Conservation (phyloP, 2,329 filamentous ascomycete species). For the Microdochium paspali region DNA sequence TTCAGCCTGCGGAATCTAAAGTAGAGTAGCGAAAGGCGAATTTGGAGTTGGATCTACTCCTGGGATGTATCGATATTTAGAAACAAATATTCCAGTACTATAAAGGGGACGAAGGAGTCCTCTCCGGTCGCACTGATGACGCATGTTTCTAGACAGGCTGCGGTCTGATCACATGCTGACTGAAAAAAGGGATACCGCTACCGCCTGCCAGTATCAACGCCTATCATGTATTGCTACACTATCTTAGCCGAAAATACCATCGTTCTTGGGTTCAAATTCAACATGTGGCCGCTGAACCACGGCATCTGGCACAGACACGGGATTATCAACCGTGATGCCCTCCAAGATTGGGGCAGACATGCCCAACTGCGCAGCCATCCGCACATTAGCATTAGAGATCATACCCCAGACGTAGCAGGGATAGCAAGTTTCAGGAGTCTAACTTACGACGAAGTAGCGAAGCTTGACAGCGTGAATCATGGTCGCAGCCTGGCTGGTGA, state of each 20-base stretch:
- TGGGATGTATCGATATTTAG: too few relatives aligned
- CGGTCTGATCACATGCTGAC: too few relatives aligned
- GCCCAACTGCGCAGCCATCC: conserved; percentile 1
- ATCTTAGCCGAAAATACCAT: conserved; percentile 7
- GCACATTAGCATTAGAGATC: background rate
- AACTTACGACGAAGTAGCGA: conserved; percentile 7
- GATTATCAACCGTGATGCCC: conserved; percentile 3
- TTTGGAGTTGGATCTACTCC: too few relatives aligned
- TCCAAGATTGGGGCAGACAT: conserved; percentile 4
- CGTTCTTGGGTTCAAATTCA: conserved; percentile 7
- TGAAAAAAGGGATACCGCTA: too few relatives aligned
- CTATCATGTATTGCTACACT: too few relatives aligned
- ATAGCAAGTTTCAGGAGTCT: background rate
- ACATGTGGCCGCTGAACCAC: conserved; percentile 6
- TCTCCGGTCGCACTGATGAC: too few relatives aligned
- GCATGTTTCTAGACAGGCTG: too few relatives aligned
- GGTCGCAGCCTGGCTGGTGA: conserved; percentile 4
- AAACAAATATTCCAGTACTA: too few relatives aligned
- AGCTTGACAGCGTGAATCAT: conserved; percentile 8
- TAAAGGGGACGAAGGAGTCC: too few relatives aligned
- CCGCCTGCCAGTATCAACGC: too few relatives aligned
- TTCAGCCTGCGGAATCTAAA: too few relatives aligned
- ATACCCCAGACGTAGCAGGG: background rate
- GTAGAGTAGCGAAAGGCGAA: too few relatives aligned
- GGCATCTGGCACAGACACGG: conserved; percentile 2